Evolutionary conservation across 2,329 filamentous ascomycete species (phyloP).

Genomic region (Epicoccum nigrum): DNA sequence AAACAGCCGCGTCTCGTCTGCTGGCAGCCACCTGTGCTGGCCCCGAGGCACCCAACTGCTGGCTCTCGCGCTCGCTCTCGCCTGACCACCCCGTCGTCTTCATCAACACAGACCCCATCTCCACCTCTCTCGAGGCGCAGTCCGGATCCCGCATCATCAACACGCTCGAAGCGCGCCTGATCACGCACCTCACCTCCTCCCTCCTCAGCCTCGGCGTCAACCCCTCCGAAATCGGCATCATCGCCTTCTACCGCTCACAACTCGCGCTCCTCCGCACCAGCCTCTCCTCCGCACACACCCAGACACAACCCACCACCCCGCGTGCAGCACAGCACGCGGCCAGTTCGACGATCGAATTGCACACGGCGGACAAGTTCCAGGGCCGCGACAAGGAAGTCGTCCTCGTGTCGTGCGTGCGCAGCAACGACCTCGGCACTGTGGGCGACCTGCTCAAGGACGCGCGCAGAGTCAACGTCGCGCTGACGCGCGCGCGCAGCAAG

Average conservation of each 20-base stretch:
- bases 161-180: constrained; percentile 76
- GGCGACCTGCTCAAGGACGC: constrained; percentile 91
- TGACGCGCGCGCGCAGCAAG: constrained; percentile 92
- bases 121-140: constrained; percentile 69
- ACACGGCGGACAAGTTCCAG: constrained; percentile 96
- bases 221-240: constrained; percentile 82
- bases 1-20: constrained; percentile 19
- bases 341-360: constrained; percentile 74
- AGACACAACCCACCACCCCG: constrained; percentile 55
- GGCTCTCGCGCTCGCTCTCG: constrained; percentile 74
- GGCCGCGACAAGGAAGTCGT: constrained; percentile 94
- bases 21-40: neutral
- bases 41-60: constrained; percentile 59
- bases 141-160: constrained; percentile 86
- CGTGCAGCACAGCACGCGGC: constrained; percentile 24
- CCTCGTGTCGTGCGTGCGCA: constrained; percentile 84
- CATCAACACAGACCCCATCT: constrained; percentile 83
- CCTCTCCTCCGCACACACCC: constrained; percentile 61
- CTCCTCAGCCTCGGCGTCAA: constrained; percentile 78
- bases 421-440: constrained; percentile 81
- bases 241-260: constrained; percentile 95
- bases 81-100: constrained; percentile 79
- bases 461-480: constrained; percentile 92
- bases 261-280: constrained; percentile 79
- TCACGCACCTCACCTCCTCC: constrained; percentile 78